A percentile compares a stretch with the other conserved stretches of the same genome.
These are phyloP conservation scores for Pichia sp. DNA, from an alignment of 1,139 yeast genomes.

Conservation along the genomic window DNA sequence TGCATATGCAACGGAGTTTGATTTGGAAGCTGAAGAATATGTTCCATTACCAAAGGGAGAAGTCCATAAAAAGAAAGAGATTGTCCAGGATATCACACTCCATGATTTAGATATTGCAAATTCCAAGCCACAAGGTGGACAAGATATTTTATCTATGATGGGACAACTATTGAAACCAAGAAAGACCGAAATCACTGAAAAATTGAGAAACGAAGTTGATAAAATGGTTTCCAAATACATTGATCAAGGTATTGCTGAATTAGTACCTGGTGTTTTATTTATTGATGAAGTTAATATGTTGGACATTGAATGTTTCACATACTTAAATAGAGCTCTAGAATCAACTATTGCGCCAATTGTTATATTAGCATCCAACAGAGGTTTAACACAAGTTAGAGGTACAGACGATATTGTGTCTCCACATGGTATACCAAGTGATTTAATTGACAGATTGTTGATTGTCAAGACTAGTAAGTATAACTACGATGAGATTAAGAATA, in stretches of 20 bases:
- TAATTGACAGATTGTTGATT: slow-evolving; percentile 82
- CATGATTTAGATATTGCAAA: slow-evolving; percentile 96
- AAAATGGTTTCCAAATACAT: slow-evolving; percentile 93
- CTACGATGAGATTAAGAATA: slow-evolving; percentile 73
- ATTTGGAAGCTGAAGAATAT: slow-evolving; percentile 95
- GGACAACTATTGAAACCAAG: slow-evolving; percentile 94
- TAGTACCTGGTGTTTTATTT: slow-evolving; percentile 95
- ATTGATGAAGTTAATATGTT: slow-evolving; percentile 98
- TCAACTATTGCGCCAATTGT: slow-evolving; percentile 90
- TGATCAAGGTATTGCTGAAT: slow-evolving; percentile 96
- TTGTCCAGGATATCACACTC: slow-evolving; percentile 93
- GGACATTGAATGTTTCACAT: slow-evolving; percentile 92
- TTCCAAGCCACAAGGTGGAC: slow-evolving; percentile 98
- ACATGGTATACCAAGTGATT: slow-evolving; percentile 95
- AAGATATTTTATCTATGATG: slow-evolving; percentile 97
- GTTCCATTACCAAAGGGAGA: slow-evolving; percentile 99
- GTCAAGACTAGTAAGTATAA: slow-evolving; percentile 86
- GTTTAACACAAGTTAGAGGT: slow-evolving; percentile 85
- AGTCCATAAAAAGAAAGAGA: slow-evolving; percentile 96
- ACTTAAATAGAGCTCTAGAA: slow-evolving; percentile 88
- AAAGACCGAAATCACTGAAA: slow-evolving; percentile 98
- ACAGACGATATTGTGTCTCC: slow-evolving; percentile 86
- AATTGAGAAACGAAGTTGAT: slow-evolving; percentile 86
- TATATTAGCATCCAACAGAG: slow-evolving; percentile 91
- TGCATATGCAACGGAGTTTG: slow-evolving; percentile 97